Base-by-base conservation (phyloP, 345 rosid genomes). In the Laguncularia racemosa region DNA sequence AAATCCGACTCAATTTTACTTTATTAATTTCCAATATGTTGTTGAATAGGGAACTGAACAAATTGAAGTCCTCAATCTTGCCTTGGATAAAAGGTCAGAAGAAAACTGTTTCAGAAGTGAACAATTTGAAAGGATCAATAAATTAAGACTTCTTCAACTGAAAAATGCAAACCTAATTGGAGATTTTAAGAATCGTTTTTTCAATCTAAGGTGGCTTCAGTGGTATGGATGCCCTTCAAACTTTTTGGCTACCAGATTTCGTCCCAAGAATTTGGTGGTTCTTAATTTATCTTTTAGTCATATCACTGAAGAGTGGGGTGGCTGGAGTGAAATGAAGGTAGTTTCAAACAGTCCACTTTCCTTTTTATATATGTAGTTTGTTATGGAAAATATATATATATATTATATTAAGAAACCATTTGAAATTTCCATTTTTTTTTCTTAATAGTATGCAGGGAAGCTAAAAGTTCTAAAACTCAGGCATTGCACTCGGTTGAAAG, bases 21-120 rank as follows among this genome's bases (percentile, higher is more conserved):
- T 7, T 33, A 33, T 33, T 33, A 6, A 33, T 33, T 33, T 6
- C 40, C 40, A 33, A 33, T 10, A 33, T 33, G 4, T 33, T 33
- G 40, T 33, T 9, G 7, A 8, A 33, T 8, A 76, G 78, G 76
- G 57, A 28, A 53, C 57, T 16, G 18, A 38, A 26, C 28, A 72
- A 17, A 13, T 54, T n/a, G 54, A 18, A 44, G 52, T 62, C 52
- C 48, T 55, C 20, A 40, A 50, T 13, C 33, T 56, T 16, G 11
- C 11, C 50, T 16, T 14, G 6, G 16, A 14, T 1, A 46, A 23
- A n/a, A 20, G 26, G 14, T 46, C 9, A n/a, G 43, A 44, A 23
- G 44, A 53, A 53, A 20, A n/a, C 12, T 53, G 44, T 44, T 23
- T 53, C 20, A 28, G 44, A 53, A 40, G 19, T n/a, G 57, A 53